Evolutionary conservation across 2,329 filamentous ascomycete species (phyloP).

Genomic region (Huntiella savannae): DNA sequence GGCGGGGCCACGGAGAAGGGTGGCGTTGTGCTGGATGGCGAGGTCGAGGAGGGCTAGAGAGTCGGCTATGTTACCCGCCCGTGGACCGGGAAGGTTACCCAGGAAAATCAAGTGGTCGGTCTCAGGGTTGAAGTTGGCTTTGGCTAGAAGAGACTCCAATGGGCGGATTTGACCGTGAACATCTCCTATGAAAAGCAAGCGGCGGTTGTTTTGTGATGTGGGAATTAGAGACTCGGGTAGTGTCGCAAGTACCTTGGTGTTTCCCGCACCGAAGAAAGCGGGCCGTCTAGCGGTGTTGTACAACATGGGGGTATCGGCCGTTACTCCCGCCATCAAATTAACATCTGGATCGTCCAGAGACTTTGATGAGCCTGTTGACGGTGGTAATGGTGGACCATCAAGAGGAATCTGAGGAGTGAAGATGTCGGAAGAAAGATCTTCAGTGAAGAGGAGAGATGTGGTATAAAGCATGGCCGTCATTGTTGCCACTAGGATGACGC

Average conservation of each 20-base stretch:
- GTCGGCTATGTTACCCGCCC: constrained; percentile 65
- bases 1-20: constrained; percentile 77
- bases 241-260: constrained; percentile 16
- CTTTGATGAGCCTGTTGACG: background rate
- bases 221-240: constrained; percentile 18
- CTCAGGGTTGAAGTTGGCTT: constrained; percentile 37
- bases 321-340: background rate
- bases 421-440: constrained; percentile 3
- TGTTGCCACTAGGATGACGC: constrained; percentile 6
- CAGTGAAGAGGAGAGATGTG: constrained; percentile 10
- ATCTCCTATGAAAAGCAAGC: constrained; percentile 72
- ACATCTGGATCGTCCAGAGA: constrained; percentile 7
- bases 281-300: constrained; percentile 24
- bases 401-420: constrained; percentile 4
- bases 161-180: constrained; percentile 72
- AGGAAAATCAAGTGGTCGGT: constrained; percentile 56
- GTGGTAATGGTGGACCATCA: background rate
- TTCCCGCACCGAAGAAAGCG: constrained; percentile 16
- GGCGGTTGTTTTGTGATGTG: constrained; percentile 24
- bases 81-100: constrained; percentile 58
- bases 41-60: constrained; percentile 59
- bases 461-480: constrained; percentile 10
- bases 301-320: constrained; percentile 17
- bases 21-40: constrained; percentile 54
- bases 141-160: constrained; percentile 44